Percentiles rank a stretch among this genome's conserved stretches.
phyloP scores from a whole-genome alignment of 1,139 yeast genomes.

The Meyerozyma sp. region DNA sequence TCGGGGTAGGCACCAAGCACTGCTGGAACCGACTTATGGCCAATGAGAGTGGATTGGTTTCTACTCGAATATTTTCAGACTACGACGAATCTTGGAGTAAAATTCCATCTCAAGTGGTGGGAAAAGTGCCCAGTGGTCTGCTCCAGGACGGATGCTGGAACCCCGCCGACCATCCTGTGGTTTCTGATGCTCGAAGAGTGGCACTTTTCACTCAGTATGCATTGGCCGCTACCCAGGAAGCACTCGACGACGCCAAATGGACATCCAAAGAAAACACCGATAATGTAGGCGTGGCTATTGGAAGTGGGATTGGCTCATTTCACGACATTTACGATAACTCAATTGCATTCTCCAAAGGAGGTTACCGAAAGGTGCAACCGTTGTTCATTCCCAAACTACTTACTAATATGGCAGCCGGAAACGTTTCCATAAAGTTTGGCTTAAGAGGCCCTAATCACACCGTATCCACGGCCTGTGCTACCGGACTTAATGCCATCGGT shows the following conservation, averaged over 20 bases:
- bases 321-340: conserved; percentile 67
- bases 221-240: conserved; percentile 70
- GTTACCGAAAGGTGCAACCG: conserved; percentile 77
- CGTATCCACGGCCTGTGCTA: conserved; percentile 93
- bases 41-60: conserved; percentile 51
- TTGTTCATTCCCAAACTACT: conserved; percentile 78
- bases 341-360: conserved; percentile 41
- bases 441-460: conserved; percentile 84
- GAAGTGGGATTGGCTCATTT: conserved; percentile 90
- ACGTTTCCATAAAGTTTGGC: conserved; percentile 72
- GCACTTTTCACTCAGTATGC: conserved; percentile 80
- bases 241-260: conserved; percentile 63
- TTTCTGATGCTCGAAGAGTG: conserved; percentile 49
- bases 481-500: conserved; percentile 91
- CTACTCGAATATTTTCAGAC: conserved; percentile 45
- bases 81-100: conserved; percentile 44
- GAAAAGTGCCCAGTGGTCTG: conserved; percentile 59
- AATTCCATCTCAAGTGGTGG: conserved; percentile 75
- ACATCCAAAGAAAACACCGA: conserved; percentile 29
- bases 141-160: conserved; percentile 49
- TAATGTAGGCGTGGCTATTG: conserved; percentile 72
- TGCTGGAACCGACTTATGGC: conserved; percentile 51
- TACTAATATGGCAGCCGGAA: conserved; percentile 94
- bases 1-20: conserved; percentile 62
- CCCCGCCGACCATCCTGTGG: conserved; percentile 33